Conservation (phyloP, 2,329 filamentous ascomycete species). For the Plectosphaerella plurivora region DNA sequence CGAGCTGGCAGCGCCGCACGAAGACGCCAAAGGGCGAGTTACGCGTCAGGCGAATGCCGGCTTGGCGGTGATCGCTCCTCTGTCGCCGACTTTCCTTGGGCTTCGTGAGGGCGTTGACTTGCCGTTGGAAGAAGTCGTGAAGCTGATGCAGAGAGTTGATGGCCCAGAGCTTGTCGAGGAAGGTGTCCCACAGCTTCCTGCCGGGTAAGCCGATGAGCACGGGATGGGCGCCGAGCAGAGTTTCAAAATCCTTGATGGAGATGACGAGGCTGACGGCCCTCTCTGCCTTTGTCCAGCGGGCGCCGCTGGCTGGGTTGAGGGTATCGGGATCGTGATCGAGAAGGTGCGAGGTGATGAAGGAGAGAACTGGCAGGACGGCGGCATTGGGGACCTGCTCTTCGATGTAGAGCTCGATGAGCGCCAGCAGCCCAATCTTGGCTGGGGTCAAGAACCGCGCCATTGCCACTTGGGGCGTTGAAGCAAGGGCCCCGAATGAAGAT, state of each 20-base stretch:
- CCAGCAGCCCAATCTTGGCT: conserved; percentile 77
- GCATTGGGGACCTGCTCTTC: conserved; percentile 64
- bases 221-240: conserved; percentile 46
- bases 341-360: conserved; percentile 71
- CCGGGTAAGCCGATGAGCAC: conserved; percentile 61
- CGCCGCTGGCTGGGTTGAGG: conserved; percentile 18
- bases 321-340: conserved; percentile 39
- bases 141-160: conserved; percentile 78
- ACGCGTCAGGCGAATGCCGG: conserved; percentile 59
- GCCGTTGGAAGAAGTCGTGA: conserved; percentile 67
- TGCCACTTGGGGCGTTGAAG: neutral
- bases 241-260: conserved; percentile 55
- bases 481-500: too few relatives aligned
- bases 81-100: conserved; percentile 50
- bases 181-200: conserved; percentile 80
- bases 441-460: conserved; percentile 88
- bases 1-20: conserved; percentile 69
- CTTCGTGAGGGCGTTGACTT: conserved; percentile 55
- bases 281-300: conserved; percentile 44
- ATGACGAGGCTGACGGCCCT: conserved; percentile 47
- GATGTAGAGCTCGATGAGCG: conserved; percentile 77
- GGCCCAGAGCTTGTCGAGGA: conserved; percentile 77
- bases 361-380: conserved; percentile 70
- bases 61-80: conserved; percentile 31
- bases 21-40: conserved; percentile 80